Evolutionary conservation across 1,139 yeast species (phyloP).

Genomic region (Protomyces arabidopsidicola): DNA sequence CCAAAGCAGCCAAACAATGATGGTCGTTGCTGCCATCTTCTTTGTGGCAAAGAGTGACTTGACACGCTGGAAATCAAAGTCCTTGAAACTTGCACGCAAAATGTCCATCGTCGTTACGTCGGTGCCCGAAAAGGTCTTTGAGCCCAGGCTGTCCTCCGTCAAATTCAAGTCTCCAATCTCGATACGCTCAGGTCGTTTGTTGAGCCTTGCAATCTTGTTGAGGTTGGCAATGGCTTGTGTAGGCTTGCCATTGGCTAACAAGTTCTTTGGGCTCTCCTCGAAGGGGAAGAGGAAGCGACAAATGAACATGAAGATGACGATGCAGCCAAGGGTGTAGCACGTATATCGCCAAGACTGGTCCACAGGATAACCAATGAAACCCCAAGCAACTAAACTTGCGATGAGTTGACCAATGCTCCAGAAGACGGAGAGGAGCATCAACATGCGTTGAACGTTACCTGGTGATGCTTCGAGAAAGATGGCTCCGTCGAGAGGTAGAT

Average conservation of each 20-base stretch:
- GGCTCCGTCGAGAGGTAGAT: constrained; percentile 57
- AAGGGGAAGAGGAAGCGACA: constrained; percentile 45
- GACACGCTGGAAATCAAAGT: constrained; percentile 28
- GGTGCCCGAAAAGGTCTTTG: neutral
- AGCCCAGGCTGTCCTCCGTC: neutral
- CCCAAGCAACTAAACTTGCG: constrained; percentile 55
- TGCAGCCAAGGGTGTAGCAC: constrained; percentile 52
- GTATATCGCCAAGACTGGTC: constrained; percentile 50
- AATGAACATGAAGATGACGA: constrained; percentile 50
- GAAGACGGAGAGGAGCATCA: constrained; percentile 55
- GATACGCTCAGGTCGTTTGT: constrained; percentile 45
- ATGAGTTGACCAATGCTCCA: constrained; percentile 64
- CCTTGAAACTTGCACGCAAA: neutral
- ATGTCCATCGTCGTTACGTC: neutral
- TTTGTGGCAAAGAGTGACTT: constrained; percentile 43
- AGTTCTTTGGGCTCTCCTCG: constrained; percentile 57
- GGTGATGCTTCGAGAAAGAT: constrained; percentile 59
- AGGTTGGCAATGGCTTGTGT: constrained; percentile 47
- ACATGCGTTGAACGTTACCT: constrained; percentile 50
- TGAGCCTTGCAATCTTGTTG: constrained; percentile 44
- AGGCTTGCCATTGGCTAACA: constrained; percentile 52
- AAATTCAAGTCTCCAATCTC: constrained; percentile 35
- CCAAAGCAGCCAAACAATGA: constrained; percentile 49
- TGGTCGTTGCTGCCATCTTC: constrained; percentile 45
- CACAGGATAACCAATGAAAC: constrained; percentile 33